These are phyloP conservation scores for Colletotrichum tanaceti DNA, from an alignment of 2,329 filamentous ascomycete species.

Conservation along the genomic window DNA sequence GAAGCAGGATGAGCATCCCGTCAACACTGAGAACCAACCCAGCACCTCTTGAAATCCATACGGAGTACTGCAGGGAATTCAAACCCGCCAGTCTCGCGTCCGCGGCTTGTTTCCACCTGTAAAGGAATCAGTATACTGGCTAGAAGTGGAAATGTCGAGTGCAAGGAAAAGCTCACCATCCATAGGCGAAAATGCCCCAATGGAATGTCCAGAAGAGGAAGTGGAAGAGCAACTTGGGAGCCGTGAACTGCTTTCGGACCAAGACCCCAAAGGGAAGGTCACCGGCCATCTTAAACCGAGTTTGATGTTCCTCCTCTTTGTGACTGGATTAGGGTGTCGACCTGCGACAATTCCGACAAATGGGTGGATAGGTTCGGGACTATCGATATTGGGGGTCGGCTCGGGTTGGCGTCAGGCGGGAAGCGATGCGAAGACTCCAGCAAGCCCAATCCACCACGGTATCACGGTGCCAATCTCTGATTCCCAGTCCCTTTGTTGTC, in stretches of 20 bases:
- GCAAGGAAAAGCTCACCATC: slow-evolving; percentile 73
- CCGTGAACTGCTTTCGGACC: slow-evolving; percentile 73
- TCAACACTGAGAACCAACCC: slow-evolving; percentile 88
- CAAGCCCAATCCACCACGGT: slow-evolving; percentile 17
- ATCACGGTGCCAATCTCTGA: slow-evolving; percentile 10
- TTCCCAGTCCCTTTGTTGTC: slow-evolving; percentile 31
- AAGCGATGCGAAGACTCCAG: slow-evolving; percentile 23
- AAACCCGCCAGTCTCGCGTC: slow-evolving; percentile 78
- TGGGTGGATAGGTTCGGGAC: slow-evolving; percentile 37
- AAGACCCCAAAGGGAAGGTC: slow-evolving; percentile 51
- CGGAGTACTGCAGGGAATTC: slow-evolving; percentile 86
- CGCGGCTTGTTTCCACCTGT: slow-evolving; percentile 80
- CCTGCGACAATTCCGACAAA: slow-evolving; percentile 62
- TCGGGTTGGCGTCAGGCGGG: slow-evolving; percentile 17
- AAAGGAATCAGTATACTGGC: slow-evolving; percentile 44
- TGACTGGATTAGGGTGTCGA: slow-evolving; percentile 57
- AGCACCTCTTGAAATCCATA: slow-evolving; percentile 96
- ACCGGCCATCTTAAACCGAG: slow-evolving; percentile 53
- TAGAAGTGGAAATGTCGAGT: neutral
- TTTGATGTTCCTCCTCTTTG: slow-evolving; percentile 43
- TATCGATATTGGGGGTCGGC: slow-evolving; percentile 37
- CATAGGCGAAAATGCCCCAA: slow-evolving; percentile 80
- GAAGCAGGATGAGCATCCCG: slow-evolving; percentile 86
- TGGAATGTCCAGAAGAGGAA: slow-evolving; percentile 84
- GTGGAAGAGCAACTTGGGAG: slow-evolving; percentile 81